Evolutionary conservation across 2,329 filamentous ascomycete genomes (phyloP), one percentile per base, ranked within the genome.

Genomic region (Saccharata proteae): DNA sequence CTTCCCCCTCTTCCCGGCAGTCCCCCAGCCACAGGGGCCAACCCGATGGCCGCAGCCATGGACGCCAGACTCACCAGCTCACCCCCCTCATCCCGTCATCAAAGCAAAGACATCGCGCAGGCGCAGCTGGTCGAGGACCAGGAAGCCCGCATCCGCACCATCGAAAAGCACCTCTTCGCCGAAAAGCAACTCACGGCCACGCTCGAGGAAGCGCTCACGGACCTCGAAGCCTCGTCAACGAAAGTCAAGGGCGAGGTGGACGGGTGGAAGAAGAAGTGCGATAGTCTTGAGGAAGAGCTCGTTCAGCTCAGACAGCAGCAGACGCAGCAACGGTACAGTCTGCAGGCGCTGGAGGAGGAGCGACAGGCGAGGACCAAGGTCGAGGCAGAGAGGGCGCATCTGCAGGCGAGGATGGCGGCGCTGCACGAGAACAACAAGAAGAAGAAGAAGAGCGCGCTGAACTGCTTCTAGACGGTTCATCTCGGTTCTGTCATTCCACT

Each of bases 111-210:
- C 47, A 70, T 75, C 35, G 67, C 77, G 30, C 71, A 78, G 37
- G 73, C 77, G 29, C 86, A 94, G 47, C 71, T 93, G 42, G 74
- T 88, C 38, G 88, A 96, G 49, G 90, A 98, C 46, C 86, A 94
- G 54, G 90, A 98, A 53, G 81, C 83, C 25, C 85, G 86, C 40
- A 92, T 98, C 51, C 78, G 81, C 38, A 92, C 84, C 5, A 93
- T 98, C 40, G 88, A 98, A 65, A 96, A 94, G 64, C 85, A 96
- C 51, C 71, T 98, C 15, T 80, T 81, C 42, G 90, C 90, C 3
- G 90, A 98, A 65, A 93, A 93, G 54, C 88, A 96, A 55, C 76
- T 98, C 37, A 98, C 88, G 1, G 79, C 83, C 28, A 96, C 88
- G 2, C 71, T 98, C 22, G 90, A 98, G 56, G 88, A 96, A 59